Base-by-base conservation (phyloP, 306 rosid species). In the Abrus precatorius region DNA sequence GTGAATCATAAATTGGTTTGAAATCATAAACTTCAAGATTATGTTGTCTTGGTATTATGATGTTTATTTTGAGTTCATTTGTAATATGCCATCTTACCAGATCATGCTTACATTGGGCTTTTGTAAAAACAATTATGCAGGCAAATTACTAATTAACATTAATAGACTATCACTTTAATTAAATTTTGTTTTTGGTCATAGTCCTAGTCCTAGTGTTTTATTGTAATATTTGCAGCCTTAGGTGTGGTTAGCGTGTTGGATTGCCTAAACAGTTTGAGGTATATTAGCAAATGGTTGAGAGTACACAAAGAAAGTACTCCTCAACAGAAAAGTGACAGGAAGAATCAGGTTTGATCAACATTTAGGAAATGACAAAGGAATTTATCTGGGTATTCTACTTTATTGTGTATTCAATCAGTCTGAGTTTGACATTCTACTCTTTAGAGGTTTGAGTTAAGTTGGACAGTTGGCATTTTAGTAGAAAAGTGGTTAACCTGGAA, bases 51-150 rank as follows among this genome's bases (percentile, higher is more conserved):
- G 27, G 5, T 67, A 66, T 60, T 5, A 65, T 38, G 12, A 5
- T 57, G 47, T 50, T 13, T 34, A 1, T 59, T 67, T 61, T 68
- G 10, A 45, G 56, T 48, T 30, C 66, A 54, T 38, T 65, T 74
- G 79, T 72, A 64, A 64, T 61, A 55, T 60, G 47, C 11, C 14
- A 2, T 61, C 71, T 48, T 70, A 80, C 49, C 63, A 30, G 13
- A 54, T 80, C 67, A 40, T 63, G 69, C 56, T 11, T 52, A 52
- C 44, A 69, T 45, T 34, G 65, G 3, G n/a, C 52, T 32, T 63
- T 14, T 38, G 28, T 12, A 43, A 29, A 40, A 74, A 43, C 43
- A 53, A 53, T 53, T 63, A 36, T 61, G n/a, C 14, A 36, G 7
- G n/a, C 53, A 49, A 36, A 43, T 64, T 77, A 28, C 59, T 67